These are phyloP conservation scores for Phytophthora fragariae DNA, from an alignment of 352 stramenopile genomes.

Conservation along the genomic window DNA sequence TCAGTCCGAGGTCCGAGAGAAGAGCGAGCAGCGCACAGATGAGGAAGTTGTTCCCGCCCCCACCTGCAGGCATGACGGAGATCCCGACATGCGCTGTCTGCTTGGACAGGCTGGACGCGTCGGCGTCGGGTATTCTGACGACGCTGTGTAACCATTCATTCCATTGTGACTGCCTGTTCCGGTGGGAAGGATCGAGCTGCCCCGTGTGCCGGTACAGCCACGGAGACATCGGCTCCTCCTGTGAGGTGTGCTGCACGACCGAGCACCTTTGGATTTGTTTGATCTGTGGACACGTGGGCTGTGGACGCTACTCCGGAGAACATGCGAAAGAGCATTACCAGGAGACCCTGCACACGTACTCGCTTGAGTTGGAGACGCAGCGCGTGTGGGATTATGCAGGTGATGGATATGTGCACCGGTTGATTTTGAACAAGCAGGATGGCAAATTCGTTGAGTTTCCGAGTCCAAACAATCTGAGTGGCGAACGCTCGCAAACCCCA, in stretches of 20 bases:
- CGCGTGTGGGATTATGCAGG: slow-evolving; percentile 97
- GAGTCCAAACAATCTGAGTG: slow-evolving; percentile 80
- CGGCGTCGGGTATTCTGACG: slow-evolving; percentile 92
- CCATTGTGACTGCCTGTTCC: slow-evolving; percentile 96
- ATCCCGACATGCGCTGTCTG: slow-evolving; percentile 93
- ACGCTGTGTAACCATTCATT: slow-evolving; percentile 99
- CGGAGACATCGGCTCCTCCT: slow-evolving; percentile 93
- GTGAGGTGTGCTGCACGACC: slow-evolving; percentile 93
- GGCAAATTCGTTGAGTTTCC: slow-evolving; percentile 97
- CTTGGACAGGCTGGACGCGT: slow-evolving; percentile 89
- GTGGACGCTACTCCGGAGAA: slow-evolving; percentile 95
- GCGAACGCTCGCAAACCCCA: slow-evolving; percentile 74
- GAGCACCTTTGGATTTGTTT: slow-evolving; percentile 97
- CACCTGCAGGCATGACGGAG: slow-evolving; percentile 84
- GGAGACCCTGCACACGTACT: slow-evolving; percentile 94
- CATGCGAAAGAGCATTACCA: slow-evolving; percentile 96
- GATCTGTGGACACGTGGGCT: slow-evolving; percentile 96
- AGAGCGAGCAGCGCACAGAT: slow-evolving; percentile 39
- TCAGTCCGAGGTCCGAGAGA: slow-evolving; percentile 29
- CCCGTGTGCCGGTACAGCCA: slow-evolving; percentile 97
- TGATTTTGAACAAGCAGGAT: slow-evolving; percentile 92
- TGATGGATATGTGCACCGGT: slow-evolving; percentile 88
- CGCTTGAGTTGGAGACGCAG: slow-evolving; percentile 95
- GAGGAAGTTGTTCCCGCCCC: slow-evolving; percentile 61
- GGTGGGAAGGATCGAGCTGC: slow-evolving; percentile 96